Conservation (phyloP, 768 basidiomycete genomes). For the Auriculariales sp. region DNA sequence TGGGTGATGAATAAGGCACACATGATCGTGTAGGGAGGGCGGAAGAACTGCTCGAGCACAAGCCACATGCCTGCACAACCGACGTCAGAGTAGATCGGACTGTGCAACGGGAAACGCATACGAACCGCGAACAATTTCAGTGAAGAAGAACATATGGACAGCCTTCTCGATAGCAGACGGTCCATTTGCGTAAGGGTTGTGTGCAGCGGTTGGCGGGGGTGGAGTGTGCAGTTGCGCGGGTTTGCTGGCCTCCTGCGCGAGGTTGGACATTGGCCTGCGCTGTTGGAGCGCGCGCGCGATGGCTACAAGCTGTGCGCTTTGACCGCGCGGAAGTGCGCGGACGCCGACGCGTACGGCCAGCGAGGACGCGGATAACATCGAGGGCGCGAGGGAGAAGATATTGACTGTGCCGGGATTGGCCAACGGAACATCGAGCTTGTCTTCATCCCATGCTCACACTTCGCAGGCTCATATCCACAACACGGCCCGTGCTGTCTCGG, state of each 20-base stretch:
- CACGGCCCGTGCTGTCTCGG: no score
- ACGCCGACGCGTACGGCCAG: background rate
- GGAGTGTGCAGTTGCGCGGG: background rate
- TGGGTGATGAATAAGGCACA: slow-evolving; percentile 7
- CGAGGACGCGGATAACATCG: background rate
- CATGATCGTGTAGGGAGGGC: slow-evolving; percentile 93
- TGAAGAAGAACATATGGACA: slow-evolving; percentile 93
- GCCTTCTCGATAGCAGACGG: slow-evolving; percentile 93
- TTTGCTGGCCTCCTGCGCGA: slow-evolving; percentile 3
- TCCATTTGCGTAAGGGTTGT: slow-evolving; percentile 58
- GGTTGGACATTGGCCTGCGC: background rate
- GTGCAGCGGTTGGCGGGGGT: slow-evolving; percentile 11
- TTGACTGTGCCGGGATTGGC: no score
- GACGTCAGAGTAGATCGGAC: background rate
- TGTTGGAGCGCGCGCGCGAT: no score
- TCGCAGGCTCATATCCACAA: no score
- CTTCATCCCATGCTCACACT: no score
- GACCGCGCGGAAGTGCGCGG: background rate
- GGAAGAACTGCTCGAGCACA: slow-evolving; percentile 80
- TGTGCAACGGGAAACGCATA: slow-evolving; percentile 3
- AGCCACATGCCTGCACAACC: slow-evolving; percentile 92
- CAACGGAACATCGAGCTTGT: background rate
- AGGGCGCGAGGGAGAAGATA: no score
- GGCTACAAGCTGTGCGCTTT: background rate
- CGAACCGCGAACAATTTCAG: slow-evolving; percentile 90